Percentiles rank a stretch among this genome's conserved stretches.
These are phyloP conservation scores for Cudoniella acicularis DNA, from an alignment of 495 filamentous ascomycete species.

Conservation along the genomic window DNA sequence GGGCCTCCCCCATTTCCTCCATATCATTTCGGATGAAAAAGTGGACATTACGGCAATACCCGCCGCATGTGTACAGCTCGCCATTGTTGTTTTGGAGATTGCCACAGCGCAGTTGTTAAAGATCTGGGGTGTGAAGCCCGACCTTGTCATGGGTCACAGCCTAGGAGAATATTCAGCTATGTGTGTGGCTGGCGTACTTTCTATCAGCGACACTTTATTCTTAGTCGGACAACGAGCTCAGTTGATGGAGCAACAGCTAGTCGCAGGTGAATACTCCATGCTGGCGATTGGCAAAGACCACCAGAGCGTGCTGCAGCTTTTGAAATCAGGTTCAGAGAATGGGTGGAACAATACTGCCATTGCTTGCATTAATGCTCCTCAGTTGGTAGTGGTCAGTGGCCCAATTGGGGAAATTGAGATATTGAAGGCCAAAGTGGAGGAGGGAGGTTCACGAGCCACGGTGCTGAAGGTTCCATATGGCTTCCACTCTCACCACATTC, in stretches of 20 bases:
- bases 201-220: conserved; percentile 73
- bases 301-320: conserved; percentile 34
- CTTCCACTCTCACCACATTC: conserved; percentile 76
- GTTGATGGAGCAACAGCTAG: conserved; percentile 50
- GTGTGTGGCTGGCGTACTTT: conserved; percentile 74
- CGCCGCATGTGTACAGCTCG: conserved; percentile 54
- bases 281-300: conserved; percentile 49
- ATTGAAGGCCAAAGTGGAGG: conserved; percentile 54
- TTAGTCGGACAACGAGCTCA: conserved; percentile 75
- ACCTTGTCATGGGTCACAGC: conserved; percentile 81
- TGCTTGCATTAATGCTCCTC: conserved; percentile 59
- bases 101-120: conserved; percentile 76
- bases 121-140: conserved; percentile 72
- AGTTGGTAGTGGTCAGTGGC: conserved; percentile 60
- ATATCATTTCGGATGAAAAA: conserved; percentile 51
- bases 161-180: conserved; percentile 85
- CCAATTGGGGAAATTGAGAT: conserved; percentile 44
- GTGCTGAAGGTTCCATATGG: conserved; percentile 69
- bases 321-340: conserved; percentile 35
- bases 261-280: conserved; percentile 64
- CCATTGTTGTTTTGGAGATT: conserved; percentile 77
- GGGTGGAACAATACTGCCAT: conserved; percentile 40
- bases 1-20: conserved; percentile 59
- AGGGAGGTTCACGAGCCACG: conserved; percentile 59
- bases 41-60: conserved; percentile 63